phyloP scores from a whole-genome alignment of 495 filamentous ascomycete species.

The Podospora sp. region DNA sequence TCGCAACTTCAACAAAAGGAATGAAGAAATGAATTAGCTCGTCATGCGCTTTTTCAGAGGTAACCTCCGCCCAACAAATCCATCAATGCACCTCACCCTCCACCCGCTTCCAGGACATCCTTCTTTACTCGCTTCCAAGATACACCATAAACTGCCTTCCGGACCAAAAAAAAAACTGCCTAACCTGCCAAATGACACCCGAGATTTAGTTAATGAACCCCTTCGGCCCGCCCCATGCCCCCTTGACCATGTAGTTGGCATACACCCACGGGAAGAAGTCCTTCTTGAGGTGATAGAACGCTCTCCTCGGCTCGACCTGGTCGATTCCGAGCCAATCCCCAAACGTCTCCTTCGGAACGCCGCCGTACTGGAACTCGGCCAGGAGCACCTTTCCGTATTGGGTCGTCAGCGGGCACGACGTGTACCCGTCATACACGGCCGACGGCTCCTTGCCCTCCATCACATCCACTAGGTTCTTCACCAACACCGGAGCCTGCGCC shows the following conservation, averaged over 20 bases:
- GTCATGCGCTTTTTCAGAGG: neutral
- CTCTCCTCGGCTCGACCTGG: constrained; percentile 56
- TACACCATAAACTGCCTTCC: neutral
- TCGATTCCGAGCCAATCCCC: constrained; percentile 57
- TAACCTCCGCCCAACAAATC: neutral
- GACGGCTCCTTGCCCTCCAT: constrained; percentile 59
- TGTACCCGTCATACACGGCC: constrained; percentile 65
- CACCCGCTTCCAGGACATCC: neutral
- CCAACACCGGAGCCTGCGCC: constrained; percentile 61
- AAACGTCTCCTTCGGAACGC: constrained; percentile 71
- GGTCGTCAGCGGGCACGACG: constrained; percentile 67
- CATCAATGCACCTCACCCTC: neutral
- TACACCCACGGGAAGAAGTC: constrained; percentile 74
- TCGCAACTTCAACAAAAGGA: neutral
- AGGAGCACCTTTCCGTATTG: constrained; percentile 69
- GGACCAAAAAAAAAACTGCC: no score
- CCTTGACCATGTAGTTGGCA: constrained; percentile 60
- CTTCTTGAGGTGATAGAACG: constrained; percentile 71
- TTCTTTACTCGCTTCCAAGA: no score
- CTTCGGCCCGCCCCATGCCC: constrained; percentile 64
- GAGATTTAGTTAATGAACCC: constrained; percentile 42
- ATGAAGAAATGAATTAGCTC: neutral
- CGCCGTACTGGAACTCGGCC: constrained; percentile 75
- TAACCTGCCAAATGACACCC: neutral
- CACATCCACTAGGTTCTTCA: constrained; percentile 55